phyloP scores from a whole-genome alignment of 768 basidiomycete species.

The Mycena belliarum region DNA sequence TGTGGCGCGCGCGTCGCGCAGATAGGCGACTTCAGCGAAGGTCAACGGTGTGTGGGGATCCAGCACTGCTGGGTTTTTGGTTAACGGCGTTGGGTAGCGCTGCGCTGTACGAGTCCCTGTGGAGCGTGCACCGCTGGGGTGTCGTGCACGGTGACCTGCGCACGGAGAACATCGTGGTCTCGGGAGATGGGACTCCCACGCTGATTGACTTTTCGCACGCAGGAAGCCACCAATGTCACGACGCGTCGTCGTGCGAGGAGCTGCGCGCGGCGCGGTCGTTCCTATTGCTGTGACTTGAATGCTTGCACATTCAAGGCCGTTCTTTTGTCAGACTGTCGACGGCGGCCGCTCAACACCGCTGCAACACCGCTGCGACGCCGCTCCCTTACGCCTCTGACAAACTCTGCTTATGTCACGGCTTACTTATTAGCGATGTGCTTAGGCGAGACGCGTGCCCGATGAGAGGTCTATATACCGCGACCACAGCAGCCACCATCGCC shows the following conservation, averaged over 20 bases:
- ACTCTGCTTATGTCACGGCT: too few relatives aligned
- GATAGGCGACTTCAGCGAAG: neutral
- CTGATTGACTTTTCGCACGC: constrained; percentile 15
- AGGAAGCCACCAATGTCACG: neutral
- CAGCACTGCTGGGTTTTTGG: too few relatives aligned
- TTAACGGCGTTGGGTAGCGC: neutral
- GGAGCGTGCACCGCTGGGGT: neutral
- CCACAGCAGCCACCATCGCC: too few relatives aligned
- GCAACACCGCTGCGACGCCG: too few relatives aligned
- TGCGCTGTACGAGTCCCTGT: neutral
- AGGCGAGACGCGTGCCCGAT: too few relatives aligned
- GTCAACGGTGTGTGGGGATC: constrained; percentile 3
- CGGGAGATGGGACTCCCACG: neutral
- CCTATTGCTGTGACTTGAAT: neutral
- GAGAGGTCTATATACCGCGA: too few relatives aligned
- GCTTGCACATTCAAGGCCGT: too few relatives aligned
- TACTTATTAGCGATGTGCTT: too few relatives aligned
- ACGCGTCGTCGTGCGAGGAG: neutral
- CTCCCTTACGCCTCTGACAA: too few relatives aligned
- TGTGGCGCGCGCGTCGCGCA: neutral
- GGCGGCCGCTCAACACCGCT: too few relatives aligned
- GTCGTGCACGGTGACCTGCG: constrained; percentile 8
- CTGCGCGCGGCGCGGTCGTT: neutral
- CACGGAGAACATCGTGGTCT: constrained; percentile 10
- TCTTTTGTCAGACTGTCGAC: too few relatives aligned